Base-by-base conservation (phyloP, 331 rosid species). In the Saraca asoca region DNA sequence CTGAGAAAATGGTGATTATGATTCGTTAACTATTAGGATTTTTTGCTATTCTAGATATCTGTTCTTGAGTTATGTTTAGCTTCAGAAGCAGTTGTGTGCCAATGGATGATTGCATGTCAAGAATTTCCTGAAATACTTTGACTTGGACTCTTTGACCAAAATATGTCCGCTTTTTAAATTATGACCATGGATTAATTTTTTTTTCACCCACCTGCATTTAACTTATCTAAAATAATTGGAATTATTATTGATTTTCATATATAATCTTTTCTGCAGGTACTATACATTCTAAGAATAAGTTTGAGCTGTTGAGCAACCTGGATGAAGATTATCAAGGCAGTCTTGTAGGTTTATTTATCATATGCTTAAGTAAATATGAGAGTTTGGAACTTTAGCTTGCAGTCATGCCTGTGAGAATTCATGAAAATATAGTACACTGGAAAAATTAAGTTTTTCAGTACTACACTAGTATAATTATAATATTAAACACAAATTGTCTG, bases 251-350 rank as follows among this genome's bases (percentile, higher is more conserved):
- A 81, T 68, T 39, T 54, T 62, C 39, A 9, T 52, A 24, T 1
- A 24, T 9, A 51, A 56, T 74, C 58, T 56, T 31, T 34, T 71
- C 53, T 71, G 41, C 88, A 94, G 99, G 83, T 44, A 20, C 45
- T 65, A 75, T 79, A 58, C 65, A 74, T 73, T 85, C 92, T 7
- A 83, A 75, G 81, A 94, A 88, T 55, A 75, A 70, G 77, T 81
- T 86, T 45, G 91, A 85, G 63, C 33, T 44, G 75, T 59, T 86
- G 75, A 75, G 81, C 70, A 42, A 71, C 74, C 68, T 90, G 78
- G 95, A 79, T 61, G 91, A 86, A 72, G 83, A 53, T 76, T 59
- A 41, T 58, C 69, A 77, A 62, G 83, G 34, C 68, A 61, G 70
- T 52, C 37, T 56, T 60, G 97, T 88, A 82, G 84, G 96, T 85